Base-by-base conservation (phyloP, 2,329 filamentous ascomycete species). In the Cryoendolithus antarcticus region DNA sequence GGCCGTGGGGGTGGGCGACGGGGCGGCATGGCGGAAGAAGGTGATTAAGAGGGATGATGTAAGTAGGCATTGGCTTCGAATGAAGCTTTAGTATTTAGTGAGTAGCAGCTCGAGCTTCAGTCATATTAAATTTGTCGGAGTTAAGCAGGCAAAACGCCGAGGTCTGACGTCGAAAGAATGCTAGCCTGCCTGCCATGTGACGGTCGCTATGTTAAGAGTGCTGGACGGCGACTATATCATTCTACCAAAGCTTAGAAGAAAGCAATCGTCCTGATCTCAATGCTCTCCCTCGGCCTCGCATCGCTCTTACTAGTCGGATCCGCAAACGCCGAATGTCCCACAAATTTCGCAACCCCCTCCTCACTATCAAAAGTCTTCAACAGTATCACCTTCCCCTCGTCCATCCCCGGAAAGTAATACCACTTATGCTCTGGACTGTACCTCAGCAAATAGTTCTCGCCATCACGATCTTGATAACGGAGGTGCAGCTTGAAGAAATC, bases 401-500 rank as follows among this genome's bases (percentile, higher is more conserved):
- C 53, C 55, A 64, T 63, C 30, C 55, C 50, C 1, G 62, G 60
- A 40, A 64, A 63, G 39, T 63, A 63, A 44, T 51, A 62, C 61
- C 62, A 63, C 44, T 59, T 57, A 43, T 63, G 62, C 11, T 45
- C 38, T 2, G 49, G 44, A 3, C 48, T 54, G 35, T 60, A 44
- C 11, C 50, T 44, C 59, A 63, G 59, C 2, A 63, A 58, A 46
- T 63, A 64, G 41, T 63, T 63, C 48, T 63, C 62, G 2, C 62
- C 61, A 4, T 46, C 54, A 9, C 61, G 57, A 33, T 64, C 61
- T 6, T 56, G 46, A 39, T 64, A 64, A 6, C 55, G 48, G 11
- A 64, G 41, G 40, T 57, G 56, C 9, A 64, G 49, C 45, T 64
- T 64, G 54, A 64, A 63, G 47, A 63, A 63, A 43, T 64, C 61